Percentiles rank a stretch among this genome's conserved stretches.
phyloP scores from a whole-genome alignment of 2,329 filamentous ascomycete species.

The Fusarium transvaalense region DNA sequence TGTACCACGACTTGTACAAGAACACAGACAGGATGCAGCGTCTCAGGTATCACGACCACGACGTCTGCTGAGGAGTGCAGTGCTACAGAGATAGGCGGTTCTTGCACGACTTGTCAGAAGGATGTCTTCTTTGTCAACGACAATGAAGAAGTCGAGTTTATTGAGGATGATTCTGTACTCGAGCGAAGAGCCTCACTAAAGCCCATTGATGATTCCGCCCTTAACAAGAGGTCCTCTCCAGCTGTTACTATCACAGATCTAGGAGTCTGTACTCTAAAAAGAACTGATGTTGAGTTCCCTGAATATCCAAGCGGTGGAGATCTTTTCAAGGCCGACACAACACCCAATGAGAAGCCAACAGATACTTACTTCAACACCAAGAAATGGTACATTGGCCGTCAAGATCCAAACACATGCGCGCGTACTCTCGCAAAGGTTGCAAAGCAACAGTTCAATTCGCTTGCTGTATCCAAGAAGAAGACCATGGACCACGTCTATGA shows the following conservation, averaged over 20 bases:
- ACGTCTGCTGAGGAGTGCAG: neutral
- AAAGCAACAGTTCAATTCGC: neutral
- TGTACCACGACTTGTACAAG: neutral
- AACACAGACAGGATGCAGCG: neutral
- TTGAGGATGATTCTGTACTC: neutral
- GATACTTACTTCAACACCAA: neutral
- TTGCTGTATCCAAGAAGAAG: neutral
- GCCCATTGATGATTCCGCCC: neutral
- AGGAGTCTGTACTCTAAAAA: neutral
- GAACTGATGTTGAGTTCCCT: neutral
- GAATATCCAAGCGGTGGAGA: neutral
- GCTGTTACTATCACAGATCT: neutral
- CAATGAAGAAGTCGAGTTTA: neutral
- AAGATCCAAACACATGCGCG: neutral
- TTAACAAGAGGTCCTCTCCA: neutral
- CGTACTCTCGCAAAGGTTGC: neutral
- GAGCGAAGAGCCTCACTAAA: neutral
- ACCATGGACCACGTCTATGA: neutral
- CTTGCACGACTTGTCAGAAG: neutral
- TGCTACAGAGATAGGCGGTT: neutral
- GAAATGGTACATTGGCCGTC: neutral
- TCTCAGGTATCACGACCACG: neutral
- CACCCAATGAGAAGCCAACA: neutral
- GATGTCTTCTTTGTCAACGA: neutral
- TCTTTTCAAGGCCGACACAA: neutral